Evolutionary conservation across 192 early-diverging fungal genomes (phyloP), one percentile per base, ranked within the genome.

Genomic region (Nowakowskiella sp.): DNA sequence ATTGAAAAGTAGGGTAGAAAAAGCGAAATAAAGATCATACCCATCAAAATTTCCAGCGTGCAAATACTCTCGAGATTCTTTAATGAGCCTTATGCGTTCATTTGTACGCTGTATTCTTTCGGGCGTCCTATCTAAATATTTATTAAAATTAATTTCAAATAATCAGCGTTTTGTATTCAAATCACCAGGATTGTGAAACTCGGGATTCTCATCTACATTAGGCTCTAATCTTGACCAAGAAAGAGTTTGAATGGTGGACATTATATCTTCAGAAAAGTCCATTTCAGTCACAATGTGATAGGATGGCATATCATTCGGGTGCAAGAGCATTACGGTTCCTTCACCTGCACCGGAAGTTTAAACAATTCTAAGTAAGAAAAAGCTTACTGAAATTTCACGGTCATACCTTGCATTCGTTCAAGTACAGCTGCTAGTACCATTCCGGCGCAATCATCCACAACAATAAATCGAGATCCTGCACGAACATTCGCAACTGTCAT

Each of bases 371-470:
- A 10, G 42, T 22, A 44, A 42, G 31, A 29, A 28, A 47, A 29
- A n/a, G n/a, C n/a, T n/a, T 26, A 21, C 52, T 25, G 24, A 25
- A 8, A 44, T 52, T 16, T 8, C 9, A n/a, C n/a, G n/a, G n/a
- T n/a, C n/a, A n/a, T 53, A 22, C 65, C 65, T 43, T 63, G 56
- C 59, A 91, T 82, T 24, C 91, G 82, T 56, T 93, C 87, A 25
- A 90, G 73, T n/a, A 94, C 57, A 0, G 90, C 85, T 3, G 80
- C 63, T 3, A 87, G 61, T 0, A 99, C 28, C 51, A 99, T 70
- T 8, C 94, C 96, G 42, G 87, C 87, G 0, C 85, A 86, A 49
- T 96, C 94, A 64, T 99, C 96, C 0, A 91, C 85, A 8, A 90
- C 82, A 43, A 97, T 60, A 4, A 90, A 36, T 7, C 82, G 80